Evolutionary conservation across 2,329 filamentous ascomycete genomes (phyloP).

Genomic region (Xenosphaeropsis pyriputrescens): DNA sequence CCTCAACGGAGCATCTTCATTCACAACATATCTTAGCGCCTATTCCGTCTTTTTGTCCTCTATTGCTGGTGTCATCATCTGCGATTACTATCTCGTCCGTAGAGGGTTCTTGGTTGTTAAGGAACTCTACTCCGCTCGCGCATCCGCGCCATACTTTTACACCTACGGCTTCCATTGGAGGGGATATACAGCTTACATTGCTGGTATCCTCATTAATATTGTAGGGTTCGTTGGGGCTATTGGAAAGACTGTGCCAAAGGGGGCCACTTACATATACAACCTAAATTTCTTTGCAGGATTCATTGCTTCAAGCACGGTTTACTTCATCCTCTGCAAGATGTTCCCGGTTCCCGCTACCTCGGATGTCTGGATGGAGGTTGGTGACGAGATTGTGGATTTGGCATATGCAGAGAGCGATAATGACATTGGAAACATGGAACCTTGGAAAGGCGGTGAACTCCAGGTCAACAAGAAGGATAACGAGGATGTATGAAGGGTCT

Average conservation of each 20-base stretch:
- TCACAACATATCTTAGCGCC: conserved; percentile 81
- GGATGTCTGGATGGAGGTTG: conserved; percentile 64
- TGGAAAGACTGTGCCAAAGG: conserved; percentile 55
- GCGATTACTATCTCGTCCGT: conserved; percentile 79
- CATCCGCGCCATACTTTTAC: conserved; percentile 58
- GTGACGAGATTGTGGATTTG: conserved; percentile 40
- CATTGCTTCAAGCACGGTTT: conserved; percentile 48
- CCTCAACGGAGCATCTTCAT: conserved; percentile 60
- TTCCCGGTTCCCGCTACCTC: conserved; percentile 64
- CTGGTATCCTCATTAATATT: conserved; percentile 78
- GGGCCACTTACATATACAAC: conserved; percentile 76
- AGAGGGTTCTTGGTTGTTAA: conserved; percentile 67
- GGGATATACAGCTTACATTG: conserved; percentile 68
- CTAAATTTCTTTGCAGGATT: conserved; percentile 86
- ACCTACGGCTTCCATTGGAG: conserved; percentile 66
- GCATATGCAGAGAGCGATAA: conserved; percentile 6
- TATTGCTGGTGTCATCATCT: conserved; percentile 81
- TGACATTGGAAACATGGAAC: background rate
- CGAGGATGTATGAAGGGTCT: too few relatives aligned
- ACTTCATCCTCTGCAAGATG: conserved; percentile 55
- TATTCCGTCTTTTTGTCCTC: conserved; percentile 91
- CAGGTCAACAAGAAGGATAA: too few relatives aligned
- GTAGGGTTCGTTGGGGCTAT: conserved; percentile 81
- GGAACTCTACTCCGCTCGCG: conserved; percentile 62
- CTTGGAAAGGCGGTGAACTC: too few relatives aligned